Evolutionary conservation across 106 monocot genomes (phyloP).

Genomic region (Vanilla planifolia): DNA sequence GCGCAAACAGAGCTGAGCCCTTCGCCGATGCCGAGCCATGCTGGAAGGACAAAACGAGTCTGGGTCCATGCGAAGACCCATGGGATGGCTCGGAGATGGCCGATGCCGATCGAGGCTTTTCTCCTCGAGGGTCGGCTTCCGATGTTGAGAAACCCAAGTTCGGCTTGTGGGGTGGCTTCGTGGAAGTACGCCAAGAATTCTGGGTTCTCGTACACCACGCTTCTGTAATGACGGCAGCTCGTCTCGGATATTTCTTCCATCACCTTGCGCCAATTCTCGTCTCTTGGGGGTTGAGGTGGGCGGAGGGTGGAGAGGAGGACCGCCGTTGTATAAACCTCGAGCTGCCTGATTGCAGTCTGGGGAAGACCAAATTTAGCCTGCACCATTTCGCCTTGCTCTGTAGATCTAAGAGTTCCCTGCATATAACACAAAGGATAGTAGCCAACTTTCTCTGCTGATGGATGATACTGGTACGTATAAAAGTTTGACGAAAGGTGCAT

Average conservation of each 20-base stretch:
- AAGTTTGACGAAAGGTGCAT: no score
- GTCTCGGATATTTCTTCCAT: constrained; percentile 83
- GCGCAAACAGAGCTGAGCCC: constrained; percentile 61
- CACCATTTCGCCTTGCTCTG: constrained; percentile 97
- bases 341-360: constrained; percentile 68
- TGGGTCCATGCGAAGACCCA: constrained; percentile 99
- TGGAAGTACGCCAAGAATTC: constrained; percentile 83
- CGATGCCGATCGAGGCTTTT: constrained; percentile 57
- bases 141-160: constrained; percentile 83
- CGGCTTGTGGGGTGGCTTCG: constrained; percentile 85
- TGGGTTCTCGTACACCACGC: constrained; percentile 66
- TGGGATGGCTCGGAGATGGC: constrained; percentile 80
- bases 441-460: no score
- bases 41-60: constrained; percentile 73
- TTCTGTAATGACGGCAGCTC: constrained; percentile 67
- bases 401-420: constrained; percentile 86
- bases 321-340: constrained; percentile 92
- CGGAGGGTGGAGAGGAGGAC: constrained; percentile 70
- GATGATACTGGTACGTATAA: no score
- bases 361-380: constrained; percentile 85
- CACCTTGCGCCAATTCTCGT: constrained; percentile 65
- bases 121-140: constrained; percentile 71
- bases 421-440: neutral
- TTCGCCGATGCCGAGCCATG: constrained; percentile 78
- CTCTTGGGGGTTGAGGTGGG: constrained; percentile 68